Evolutionary conservation across 2,329 filamentous ascomycete species (phyloP).

Genomic region (Coniochaeta sp.): DNA sequence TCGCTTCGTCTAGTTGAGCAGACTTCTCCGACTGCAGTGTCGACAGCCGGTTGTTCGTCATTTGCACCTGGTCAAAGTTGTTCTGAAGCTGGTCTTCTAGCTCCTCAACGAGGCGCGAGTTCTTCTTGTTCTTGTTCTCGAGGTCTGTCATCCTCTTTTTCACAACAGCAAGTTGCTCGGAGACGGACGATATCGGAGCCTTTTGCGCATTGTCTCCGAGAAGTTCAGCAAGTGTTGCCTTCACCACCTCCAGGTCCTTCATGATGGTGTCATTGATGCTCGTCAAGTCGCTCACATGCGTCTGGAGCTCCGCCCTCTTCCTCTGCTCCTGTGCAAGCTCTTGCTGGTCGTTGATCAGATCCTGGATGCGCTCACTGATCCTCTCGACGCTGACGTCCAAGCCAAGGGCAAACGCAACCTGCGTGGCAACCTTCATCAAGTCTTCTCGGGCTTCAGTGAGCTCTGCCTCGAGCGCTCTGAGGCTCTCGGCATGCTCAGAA

Average conservation of each 20-base stretch:
- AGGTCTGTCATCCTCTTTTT: slow-evolving; percentile 59
- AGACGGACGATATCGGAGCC: slow-evolving; percentile 37
- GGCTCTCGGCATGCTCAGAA: slow-evolving; percentile 50
- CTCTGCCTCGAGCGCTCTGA: slow-evolving; percentile 51
- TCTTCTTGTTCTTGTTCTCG: slow-evolving; percentile 73
- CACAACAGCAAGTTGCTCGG: slow-evolving; percentile 52
- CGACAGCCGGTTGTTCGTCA: slow-evolving; percentile 77
- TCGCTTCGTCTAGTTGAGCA: slow-evolving; percentile 71
- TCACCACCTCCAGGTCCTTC: slow-evolving; percentile 55
- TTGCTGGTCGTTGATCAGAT: slow-evolving; percentile 50
- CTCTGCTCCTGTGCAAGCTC: slow-evolving; percentile 51
- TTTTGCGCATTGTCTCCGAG: slow-evolving; percentile 33
- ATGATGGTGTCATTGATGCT: slow-evolving; percentile 51
- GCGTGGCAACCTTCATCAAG: slow-evolving; percentile 54
- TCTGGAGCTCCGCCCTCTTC: slow-evolving; percentile 49
- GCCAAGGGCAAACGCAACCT: slow-evolving; percentile 53
- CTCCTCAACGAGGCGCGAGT: slow-evolving; percentile 85
- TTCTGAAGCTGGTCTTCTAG: slow-evolving; percentile 92
- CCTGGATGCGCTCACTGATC: slow-evolving; percentile 53
- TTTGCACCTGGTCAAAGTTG: slow-evolving; percentile 90
- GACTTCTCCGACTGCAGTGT: slow-evolving; percentile 69
- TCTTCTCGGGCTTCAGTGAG: slow-evolving; percentile 59
- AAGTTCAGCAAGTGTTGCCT: slow-evolving; percentile 44
- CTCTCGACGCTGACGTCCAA: slow-evolving; percentile 61
- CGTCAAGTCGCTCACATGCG: slow-evolving; percentile 46